Evolutionary conservation across 176 grass and related monocot species (phyloP).

Genomic region (Eleusine indica): DNA sequence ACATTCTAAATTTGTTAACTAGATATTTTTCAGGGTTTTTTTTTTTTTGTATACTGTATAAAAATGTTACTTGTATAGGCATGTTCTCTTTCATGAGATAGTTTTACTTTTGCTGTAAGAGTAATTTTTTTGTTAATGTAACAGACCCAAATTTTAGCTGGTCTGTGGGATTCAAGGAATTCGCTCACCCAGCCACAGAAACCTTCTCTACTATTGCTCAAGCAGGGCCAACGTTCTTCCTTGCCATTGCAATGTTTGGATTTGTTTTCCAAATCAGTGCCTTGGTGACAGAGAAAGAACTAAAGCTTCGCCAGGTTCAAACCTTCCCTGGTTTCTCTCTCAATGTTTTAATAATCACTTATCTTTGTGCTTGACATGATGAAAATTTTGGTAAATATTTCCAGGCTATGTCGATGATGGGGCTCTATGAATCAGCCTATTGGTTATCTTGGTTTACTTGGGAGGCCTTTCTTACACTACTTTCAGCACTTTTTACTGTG

Average conservation of each 20-base stretch:
- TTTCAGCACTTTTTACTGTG: slow-evolving; percentile 85
- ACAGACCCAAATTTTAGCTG: slow-evolving; percentile 92
- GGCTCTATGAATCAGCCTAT: slow-evolving; percentile 89
- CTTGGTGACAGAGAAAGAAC: slow-evolving; percentile 90
- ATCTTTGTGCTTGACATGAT: slow-evolving; percentile 29
- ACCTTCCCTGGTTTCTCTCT: not conserved
- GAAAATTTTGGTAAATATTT: slow-evolving; percentile 36
- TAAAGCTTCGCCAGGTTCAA: slow-evolving; percentile 87
- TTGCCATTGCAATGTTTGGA: slow-evolving; percentile 98
- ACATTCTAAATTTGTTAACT: not conserved
- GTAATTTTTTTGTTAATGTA: slow-evolving; percentile 29
- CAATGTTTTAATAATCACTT: not conserved
- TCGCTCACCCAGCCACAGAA: slow-evolving; percentile 90
- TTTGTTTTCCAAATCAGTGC: slow-evolving; percentile 98
- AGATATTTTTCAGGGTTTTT: slow-evolving; percentile 10
- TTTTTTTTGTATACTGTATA: not conserved
- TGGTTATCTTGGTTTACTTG: slow-evolving; percentile 98
- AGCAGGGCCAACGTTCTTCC: slow-evolving; percentile 90
- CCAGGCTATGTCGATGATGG: slow-evolving; percentile 97
- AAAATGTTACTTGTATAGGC: not conserved
- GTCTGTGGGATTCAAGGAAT: slow-evolving; percentile 91
- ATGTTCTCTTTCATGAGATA: slow-evolving; percentile 25
- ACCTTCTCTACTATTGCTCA: slow-evolving; percentile 82
- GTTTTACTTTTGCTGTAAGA: slow-evolving; percentile 1
- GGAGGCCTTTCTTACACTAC: slow-evolving; percentile 82